Conservation (phyloP, 75 land plant genomes). For the Pinus taeda region DNA sequence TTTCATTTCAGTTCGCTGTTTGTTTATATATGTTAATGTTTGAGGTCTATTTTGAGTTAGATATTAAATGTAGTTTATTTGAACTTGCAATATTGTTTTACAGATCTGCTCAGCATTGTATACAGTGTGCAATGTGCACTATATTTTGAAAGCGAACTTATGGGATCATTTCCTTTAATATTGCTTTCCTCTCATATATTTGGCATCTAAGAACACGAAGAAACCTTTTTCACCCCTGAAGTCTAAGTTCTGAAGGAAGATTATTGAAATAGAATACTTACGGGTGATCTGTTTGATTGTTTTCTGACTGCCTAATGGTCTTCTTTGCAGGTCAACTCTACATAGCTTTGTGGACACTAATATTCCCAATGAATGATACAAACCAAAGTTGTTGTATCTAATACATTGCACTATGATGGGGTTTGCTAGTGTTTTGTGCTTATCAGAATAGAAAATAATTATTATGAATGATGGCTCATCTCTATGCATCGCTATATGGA, state of each 20-base stretch:
- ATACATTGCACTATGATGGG: background rate
- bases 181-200: background rate
- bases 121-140: background rate
- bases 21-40: background rate
- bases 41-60: background rate
- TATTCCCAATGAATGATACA: background rate
- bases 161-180: background rate
- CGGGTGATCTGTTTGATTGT: background rate
- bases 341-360: background rate
- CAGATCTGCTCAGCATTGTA: background rate
- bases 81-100: background rate
- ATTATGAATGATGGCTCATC: slow-evolving; percentile 4
- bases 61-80: background rate
- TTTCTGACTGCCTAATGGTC: background rate
- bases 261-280: background rate
- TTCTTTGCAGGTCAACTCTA: slow-evolving; percentile 2
- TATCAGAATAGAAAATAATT: background rate
- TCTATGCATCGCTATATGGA: background rate
- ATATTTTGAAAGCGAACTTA: background rate
- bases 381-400: background rate
- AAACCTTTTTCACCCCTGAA: background rate
- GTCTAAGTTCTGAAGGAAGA: background rate
- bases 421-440: background rate
- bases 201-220: background rate
- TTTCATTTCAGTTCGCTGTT: background rate